Conservation (phyloP, 345 rosid species). For the Eucalyptus curtisii region DNA sequence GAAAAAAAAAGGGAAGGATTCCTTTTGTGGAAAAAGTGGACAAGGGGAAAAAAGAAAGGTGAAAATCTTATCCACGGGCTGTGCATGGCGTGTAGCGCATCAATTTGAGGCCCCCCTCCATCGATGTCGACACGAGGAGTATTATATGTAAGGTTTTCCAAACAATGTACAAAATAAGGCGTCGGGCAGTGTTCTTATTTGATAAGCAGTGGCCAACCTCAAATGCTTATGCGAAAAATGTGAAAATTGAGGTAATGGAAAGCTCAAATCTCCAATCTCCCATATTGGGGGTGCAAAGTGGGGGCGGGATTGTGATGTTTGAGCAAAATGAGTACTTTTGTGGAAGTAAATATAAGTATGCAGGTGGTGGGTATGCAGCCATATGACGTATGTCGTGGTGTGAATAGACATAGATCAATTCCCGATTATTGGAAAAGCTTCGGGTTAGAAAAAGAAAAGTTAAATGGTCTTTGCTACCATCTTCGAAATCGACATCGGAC, state of each 20-base stretch:
- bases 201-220: neutral
- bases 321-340: neutral
- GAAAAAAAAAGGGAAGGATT: neutral
- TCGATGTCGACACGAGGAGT: neutral
- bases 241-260: neutral
- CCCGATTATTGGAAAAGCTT: neutral
- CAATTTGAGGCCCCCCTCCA: neutral
- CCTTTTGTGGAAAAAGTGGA: neutral
- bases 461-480: neutral
- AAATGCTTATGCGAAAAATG: neutral
- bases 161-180: neutral
- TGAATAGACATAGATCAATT: neutral
- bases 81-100: neutral
- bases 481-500: neutral
- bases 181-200: neutral
- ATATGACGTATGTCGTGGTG: neutral
- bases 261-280: neutral
- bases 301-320: neutral
- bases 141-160: neutral
- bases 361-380: neutral
- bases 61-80: neutral
- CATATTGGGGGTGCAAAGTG: neutral
- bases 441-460: neutral
- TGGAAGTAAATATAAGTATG: neutral
- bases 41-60: neutral